phyloP scores from a whole-genome alignment of 78 protist species.

The Dictyostelium intermedium region DNA sequence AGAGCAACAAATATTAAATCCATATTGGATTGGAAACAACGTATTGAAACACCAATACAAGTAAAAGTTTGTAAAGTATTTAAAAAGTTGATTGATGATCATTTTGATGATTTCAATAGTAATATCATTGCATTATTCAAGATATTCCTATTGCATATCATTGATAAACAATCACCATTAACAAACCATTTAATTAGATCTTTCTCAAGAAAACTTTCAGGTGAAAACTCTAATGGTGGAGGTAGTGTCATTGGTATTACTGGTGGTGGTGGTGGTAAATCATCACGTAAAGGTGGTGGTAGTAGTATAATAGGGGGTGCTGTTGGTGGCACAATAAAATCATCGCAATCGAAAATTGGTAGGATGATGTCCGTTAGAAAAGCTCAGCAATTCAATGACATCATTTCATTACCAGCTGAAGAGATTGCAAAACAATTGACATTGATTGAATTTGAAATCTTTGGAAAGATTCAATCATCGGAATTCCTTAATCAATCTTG shows the following conservation, averaged over 20 bases:
- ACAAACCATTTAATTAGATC: constrained; percentile 49
- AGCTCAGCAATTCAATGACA: constrained; percentile 18
- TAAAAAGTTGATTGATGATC: constrained; percentile 69
- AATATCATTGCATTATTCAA: constrained; percentile 5
- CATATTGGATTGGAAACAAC: constrained; percentile 23
- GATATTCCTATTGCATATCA: constrained; percentile 28
- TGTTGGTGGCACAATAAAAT: background rate
- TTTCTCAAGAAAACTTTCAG: constrained; percentile 10
- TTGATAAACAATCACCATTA: constrained; percentile 39
- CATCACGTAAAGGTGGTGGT: background rate
- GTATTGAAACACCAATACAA: constrained; percentile 63
- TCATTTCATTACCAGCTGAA: constrained; percentile 55
- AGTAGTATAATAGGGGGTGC: background rate
- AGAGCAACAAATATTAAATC: constrained; percentile 2
- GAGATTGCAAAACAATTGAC: constrained; percentile 72
- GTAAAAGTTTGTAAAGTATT: constrained; percentile 57
- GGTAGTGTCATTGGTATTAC: background rate
- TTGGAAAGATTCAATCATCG: constrained; percentile 26
- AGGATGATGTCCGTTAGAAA: constrained; percentile 55
- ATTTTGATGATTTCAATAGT: constrained; percentile 39
- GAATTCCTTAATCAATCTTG: constrained; percentile 83
- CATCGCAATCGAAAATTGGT: constrained; percentile 30
- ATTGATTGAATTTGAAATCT: constrained; percentile 58
- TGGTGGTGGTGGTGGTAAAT: background rate
- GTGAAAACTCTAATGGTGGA: background rate